A percentile compares a stretch with the other conserved stretches of the same genome.
Evolutionary conservation across 345 rosid species (phyloP).

Genomic region (Eucalyptus pumila): DNA sequence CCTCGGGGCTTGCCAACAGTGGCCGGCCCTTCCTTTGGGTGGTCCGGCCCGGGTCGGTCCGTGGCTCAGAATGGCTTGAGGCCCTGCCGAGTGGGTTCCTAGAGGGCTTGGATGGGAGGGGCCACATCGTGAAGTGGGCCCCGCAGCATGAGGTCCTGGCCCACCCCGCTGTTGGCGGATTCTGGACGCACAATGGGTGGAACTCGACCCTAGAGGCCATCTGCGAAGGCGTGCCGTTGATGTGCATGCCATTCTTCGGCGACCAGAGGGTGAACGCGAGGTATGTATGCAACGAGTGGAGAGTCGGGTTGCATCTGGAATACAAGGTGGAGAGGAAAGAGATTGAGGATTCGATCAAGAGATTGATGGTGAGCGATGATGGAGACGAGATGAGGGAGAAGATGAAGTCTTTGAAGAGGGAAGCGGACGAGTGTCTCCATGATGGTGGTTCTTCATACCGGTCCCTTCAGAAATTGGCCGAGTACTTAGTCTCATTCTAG

Average conservation of each 20-base stretch:
- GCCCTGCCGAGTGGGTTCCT: not conserved
- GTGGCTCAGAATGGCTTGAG: not conserved
- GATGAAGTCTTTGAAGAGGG: not conserved
- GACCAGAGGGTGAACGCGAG: not conserved
- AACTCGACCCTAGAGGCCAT: not conserved
- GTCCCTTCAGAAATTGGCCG: not conserved
- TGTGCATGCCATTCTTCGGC: not conserved
- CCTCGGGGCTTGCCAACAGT: not conserved
- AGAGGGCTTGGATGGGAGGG: not conserved
- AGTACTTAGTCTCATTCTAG: not conserved
- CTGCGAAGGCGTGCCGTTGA: not conserved
- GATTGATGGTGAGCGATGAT: not conserved
- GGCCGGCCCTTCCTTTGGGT: not conserved
- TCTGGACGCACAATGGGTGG: not conserved
- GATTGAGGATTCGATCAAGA: not conserved
- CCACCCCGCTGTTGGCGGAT: not conserved
- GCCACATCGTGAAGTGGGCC: not conserved
- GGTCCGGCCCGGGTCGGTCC: not conserved
- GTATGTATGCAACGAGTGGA: not conserved
- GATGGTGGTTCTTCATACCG: not conserved
- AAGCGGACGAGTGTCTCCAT: not conserved
- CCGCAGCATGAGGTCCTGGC: not conserved
- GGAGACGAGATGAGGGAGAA: not conserved
- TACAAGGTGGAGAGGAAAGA: not conserved
- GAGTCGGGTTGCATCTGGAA: not conserved